These are phyloP conservation scores for Pezizomycotina sp. DNA, from an alignment of 2,329 filamentous ascomycete species.

Conservation along the genomic window DNA sequence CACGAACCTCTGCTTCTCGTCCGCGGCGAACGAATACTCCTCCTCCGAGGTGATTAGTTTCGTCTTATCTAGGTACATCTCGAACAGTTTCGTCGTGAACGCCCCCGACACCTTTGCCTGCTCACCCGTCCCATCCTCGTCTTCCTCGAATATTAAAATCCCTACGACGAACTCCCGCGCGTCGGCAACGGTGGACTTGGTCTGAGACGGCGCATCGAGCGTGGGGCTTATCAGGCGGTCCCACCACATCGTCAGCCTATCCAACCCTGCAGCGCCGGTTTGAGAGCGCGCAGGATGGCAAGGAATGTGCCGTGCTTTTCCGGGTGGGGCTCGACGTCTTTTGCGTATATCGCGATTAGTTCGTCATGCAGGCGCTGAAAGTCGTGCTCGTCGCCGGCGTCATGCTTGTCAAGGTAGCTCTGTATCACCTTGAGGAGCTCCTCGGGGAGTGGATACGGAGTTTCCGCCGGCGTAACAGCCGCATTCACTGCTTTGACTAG, in stretches of 20 bases:
- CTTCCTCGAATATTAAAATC: constrained; percentile 43
- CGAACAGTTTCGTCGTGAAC: constrained; percentile 42
- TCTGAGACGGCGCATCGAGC: constrained; percentile 41
- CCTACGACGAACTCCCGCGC: constrained; percentile 47
- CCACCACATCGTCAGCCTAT: constrained; percentile 56
- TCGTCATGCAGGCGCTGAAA: constrained; percentile 61
- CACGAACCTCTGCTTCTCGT: constrained; percentile 31
- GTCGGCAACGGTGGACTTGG: constrained; percentile 48
- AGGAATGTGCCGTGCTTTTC: constrained; percentile 51
- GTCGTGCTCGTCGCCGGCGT: constrained; percentile 48
- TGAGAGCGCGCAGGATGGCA: constrained; percentile 45
- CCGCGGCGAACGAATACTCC: constrained; percentile 24
- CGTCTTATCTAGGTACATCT: constrained; percentile 40
- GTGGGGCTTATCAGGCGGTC: constrained; percentile 43
- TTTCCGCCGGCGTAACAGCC: constrained; percentile 31
- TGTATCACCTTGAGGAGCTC: constrained; percentile 46
- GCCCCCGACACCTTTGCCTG: constrained; percentile 32
- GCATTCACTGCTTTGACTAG: constrained; percentile 33
- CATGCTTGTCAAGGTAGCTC: constrained; percentile 50
- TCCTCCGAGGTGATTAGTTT: constrained; percentile 29
- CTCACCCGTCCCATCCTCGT: constrained; percentile 30
- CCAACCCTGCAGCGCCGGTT: constrained; percentile 45
- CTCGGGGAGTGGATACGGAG: constrained; percentile 45
- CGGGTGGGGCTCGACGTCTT: constrained; percentile 41
- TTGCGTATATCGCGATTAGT: constrained; percentile 49